These are phyloP conservation scores for Coffea humblotiana DNA, from an alignment of 305 asterid genomes.

Conservation along the genomic window DNA sequence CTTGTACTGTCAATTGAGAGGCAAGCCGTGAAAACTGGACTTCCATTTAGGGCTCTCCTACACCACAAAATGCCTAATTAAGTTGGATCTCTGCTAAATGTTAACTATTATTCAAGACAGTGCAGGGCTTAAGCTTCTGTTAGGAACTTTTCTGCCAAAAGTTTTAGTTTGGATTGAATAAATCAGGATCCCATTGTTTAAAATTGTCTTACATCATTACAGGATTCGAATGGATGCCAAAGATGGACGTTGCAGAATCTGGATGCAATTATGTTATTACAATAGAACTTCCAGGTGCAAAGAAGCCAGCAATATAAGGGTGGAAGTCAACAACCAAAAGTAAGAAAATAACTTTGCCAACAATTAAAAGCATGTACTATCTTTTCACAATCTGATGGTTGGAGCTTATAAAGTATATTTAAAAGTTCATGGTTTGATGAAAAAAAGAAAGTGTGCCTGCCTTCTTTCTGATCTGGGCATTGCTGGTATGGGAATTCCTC, in stretches of 20 bases:
- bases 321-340: slow-evolving; percentile 62
- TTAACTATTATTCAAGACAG: neutral
- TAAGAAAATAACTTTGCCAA: slow-evolving; percentile 23
- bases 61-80: neutral
- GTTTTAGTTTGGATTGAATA: neutral
- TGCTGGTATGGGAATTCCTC: slow-evolving; percentile 3
- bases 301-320: slow-evolving; percentile 45
- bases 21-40: slow-evolving; percentile 6
- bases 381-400: neutral
- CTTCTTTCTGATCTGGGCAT: neutral
- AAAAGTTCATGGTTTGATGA: neutral
- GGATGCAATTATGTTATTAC: slow-evolving; percentile 49
- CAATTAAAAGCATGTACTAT: neutral
- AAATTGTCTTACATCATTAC: slow-evolving; percentile 14
- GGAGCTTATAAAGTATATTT: neutral
- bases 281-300: slow-evolving; percentile 75
- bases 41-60: slow-evolving; percentile 1
- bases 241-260: slow-evolving; percentile 73
- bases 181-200: neutral
- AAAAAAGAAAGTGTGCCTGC: neutral
- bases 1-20: neutral
- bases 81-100: neutral
- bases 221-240: slow-evolving; percentile 63
- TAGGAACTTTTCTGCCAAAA: neutral
- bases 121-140: neutral